A percentile compares a stretch with the other conserved stretches of the same genome.
These are phyloP conservation scores for Cryptococcus sp. DNA, from an alignment of 1,284 basidiomycete species.

Conservation along the genomic window DNA sequence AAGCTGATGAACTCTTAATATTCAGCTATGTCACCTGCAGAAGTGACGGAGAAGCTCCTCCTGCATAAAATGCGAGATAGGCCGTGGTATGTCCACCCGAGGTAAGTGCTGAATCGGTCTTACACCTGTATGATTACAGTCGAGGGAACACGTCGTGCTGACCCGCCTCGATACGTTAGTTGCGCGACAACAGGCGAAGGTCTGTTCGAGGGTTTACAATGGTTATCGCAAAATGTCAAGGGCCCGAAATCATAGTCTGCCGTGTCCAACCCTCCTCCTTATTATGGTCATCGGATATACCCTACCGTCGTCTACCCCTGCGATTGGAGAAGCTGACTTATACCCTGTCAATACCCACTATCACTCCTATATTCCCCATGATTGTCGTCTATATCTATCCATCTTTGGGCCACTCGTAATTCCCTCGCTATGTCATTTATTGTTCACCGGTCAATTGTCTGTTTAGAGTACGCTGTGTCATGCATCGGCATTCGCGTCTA, in stretches of 20 bases:
- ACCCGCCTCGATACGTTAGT: slow-evolving; percentile 54
- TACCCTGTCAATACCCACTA: not conserved
- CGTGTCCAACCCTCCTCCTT: not conserved
- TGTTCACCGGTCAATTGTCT: too few species aligned
- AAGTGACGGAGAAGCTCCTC: slow-evolving; percentile 96
- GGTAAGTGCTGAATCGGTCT: slow-evolving; percentile 60
- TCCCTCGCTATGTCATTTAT: not conserved
- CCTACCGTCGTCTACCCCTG: too few species aligned
- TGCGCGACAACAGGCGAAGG: slow-evolving; percentile 96
- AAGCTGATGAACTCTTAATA: not conserved
- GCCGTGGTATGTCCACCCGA: slow-evolving; percentile 98
- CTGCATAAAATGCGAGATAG: slow-evolving; percentile 94
- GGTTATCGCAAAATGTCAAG: slow-evolving; percentile 95
- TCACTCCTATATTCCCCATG: not conserved
- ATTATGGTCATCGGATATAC: too few species aligned
- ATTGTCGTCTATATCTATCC: not conserved
- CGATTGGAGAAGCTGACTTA: not conserved
- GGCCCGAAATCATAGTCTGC: slow-evolving; percentile 41
- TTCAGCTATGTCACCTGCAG: slow-evolving; percentile 94
- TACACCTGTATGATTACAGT: not conserved
- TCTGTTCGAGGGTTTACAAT: slow-evolving; percentile 91
- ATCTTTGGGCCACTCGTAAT: not conserved
- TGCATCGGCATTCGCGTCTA: too few species aligned
- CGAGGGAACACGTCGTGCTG: not conserved
- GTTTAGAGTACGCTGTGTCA: too few species aligned